Evolutionary conservation across 441 rosid genomes (phyloP).

Genomic region (Gossypium schwendimanii): DNA sequence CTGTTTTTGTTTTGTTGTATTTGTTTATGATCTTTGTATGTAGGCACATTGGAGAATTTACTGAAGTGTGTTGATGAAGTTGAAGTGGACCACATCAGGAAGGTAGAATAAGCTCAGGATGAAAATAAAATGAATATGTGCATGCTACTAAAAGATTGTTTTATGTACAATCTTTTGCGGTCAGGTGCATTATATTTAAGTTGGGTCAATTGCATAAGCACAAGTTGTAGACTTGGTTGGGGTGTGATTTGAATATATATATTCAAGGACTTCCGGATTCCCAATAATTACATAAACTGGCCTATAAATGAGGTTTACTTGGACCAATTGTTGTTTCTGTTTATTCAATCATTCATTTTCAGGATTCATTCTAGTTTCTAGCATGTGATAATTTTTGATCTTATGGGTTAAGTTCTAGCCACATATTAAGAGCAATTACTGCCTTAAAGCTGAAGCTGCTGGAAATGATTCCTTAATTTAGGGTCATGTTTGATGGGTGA

Average conservation of each 20-base stretch:
- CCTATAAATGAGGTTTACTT: constrained; percentile 5
- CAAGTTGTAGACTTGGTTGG: not conserved
- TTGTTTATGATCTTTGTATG: constrained; percentile 15
- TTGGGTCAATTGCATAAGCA: not conserved
- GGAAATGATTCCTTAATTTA: not conserved
- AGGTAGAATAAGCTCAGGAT: constrained; percentile 29
- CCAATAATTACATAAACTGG: not conserved
- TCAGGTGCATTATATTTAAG: not conserved
- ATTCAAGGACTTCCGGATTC: not conserved
- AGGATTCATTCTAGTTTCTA: constrained; percentile 2
- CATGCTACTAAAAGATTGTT: constrained; percentile 4
- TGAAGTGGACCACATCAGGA: constrained; percentile 38
- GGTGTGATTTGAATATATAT: not conserved
- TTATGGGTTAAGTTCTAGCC: not conserved
- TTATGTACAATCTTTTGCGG: not conserved
- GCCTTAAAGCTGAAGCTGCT: not conserved
- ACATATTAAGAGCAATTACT: not conserved
- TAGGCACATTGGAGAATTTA: constrained; percentile 64
- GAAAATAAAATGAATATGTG: not conserved
- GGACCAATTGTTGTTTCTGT: not conserved
- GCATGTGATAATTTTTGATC: not conserved
- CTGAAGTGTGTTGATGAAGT: constrained; percentile 57
- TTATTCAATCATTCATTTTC: not conserved
- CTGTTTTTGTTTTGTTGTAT: not conserved
- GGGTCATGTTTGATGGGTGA: not conserved